Evolutionary conservation across 2,329 filamentous ascomycete genomes (phyloP).

Genomic region (Epichloe scottii): DNA sequence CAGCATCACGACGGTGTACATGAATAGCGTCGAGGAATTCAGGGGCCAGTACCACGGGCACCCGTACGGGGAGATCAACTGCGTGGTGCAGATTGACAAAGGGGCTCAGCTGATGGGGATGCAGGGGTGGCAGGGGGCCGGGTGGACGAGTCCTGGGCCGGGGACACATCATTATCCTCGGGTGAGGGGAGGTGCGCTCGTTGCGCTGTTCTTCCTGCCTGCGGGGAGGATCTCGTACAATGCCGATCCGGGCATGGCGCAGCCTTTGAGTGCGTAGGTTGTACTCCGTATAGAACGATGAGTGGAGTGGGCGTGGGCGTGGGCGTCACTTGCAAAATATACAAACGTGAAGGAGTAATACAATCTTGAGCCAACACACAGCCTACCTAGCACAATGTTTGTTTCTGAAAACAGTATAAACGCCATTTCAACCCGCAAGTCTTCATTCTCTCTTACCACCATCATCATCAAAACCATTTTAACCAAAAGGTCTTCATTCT

Average conservation of each 20-base stretch:
- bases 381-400: too few species aligned
- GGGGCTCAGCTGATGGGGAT: constrained; percentile 40
- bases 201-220: constrained; percentile 43
- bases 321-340: too few species aligned
- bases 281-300: too few species aligned
- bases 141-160: constrained; percentile 41
- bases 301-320: too few species aligned
- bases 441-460: too few species aligned
- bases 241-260: constrained; percentile 28
- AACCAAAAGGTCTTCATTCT: too few species aligned
- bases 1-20: constrained; percentile 45
- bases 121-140: constrained; percentile 42
- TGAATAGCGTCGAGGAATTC: constrained; percentile 37
- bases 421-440: too few species aligned
- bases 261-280: constrained; percentile 17
- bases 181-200: constrained; percentile 35
- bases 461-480: too few species aligned
- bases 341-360: too few species aligned
- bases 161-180: constrained; percentile 46
- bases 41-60: constrained; percentile 40
- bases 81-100: constrained; percentile 36
- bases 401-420: too few species aligned
- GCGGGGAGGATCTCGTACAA: constrained; percentile 40
- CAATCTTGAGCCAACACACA: too few species aligned
- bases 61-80: constrained; percentile 45